phyloP scores from a whole-genome alignment of 495 filamentous ascomycete genomes.

The Penicillium angulare region DNA sequence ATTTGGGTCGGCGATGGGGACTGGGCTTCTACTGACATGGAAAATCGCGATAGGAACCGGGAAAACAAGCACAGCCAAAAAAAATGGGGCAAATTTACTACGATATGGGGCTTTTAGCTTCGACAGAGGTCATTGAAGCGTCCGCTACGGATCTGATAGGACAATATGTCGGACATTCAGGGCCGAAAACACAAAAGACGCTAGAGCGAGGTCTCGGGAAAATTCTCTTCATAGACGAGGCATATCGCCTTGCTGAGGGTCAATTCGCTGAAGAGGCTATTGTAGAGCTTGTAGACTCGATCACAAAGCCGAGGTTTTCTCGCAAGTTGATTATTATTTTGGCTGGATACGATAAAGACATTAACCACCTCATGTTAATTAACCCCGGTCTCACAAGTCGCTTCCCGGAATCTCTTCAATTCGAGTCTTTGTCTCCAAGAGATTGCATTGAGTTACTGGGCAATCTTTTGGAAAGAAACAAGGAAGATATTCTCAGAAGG shows the following conservation, averaged over 20 bases:
- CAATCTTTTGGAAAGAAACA: slow-evolving; percentile 18
- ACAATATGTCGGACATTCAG: slow-evolving; percentile 58
- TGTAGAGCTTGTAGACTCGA: slow-evolving; percentile 19
- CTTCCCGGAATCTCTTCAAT: slow-evolving; percentile 53
- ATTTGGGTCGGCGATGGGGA: too few relatives aligned
- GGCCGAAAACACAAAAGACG: slow-evolving; percentile 57
- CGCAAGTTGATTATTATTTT: slow-evolving; percentile 62
- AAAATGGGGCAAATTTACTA: slow-evolving; percentile 21
- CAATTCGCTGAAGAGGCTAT: neutral
- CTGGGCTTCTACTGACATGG: too few relatives aligned
- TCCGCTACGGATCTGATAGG: slow-evolving; percentile 39
- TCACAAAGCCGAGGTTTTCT: slow-evolving; percentile 51
- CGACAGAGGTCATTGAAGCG: slow-evolving; percentile 31
- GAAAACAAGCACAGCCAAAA: slow-evolving; percentile 45
- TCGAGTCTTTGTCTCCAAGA: slow-evolving; percentile 34
- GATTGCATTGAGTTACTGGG: slow-evolving; percentile 44
- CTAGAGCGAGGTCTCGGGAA: slow-evolving; percentile 60
- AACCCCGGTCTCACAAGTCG: slow-evolving; percentile 58
- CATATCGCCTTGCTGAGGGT: slow-evolving; percentile 56
- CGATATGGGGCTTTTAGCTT: slow-evolving; percentile 36
- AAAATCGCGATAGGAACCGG: slow-evolving; percentile 45
- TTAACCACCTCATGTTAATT: slow-evolving; percentile 56
- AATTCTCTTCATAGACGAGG: slow-evolving; percentile 66
- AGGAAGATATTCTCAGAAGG: slow-evolving; percentile 16
- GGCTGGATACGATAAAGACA: slow-evolving; percentile 63